Evolutionary conservation across 2,329 filamentous ascomycete species (phyloP).

Genomic region (Venturia pyrina): DNA sequence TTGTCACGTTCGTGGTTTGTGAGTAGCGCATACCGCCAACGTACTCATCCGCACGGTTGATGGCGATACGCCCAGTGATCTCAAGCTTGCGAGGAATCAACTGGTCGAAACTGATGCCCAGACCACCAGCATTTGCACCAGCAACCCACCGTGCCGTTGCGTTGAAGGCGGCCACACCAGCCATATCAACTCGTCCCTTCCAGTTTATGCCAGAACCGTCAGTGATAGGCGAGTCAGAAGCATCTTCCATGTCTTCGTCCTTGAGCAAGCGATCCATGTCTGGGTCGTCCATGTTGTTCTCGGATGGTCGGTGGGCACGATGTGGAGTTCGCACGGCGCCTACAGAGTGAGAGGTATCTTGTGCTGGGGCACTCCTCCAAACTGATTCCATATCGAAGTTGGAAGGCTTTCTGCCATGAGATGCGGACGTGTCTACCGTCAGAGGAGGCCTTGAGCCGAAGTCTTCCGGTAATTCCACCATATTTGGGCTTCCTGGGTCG

Average conservation of each 20-base stretch:
- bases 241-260: constrained; percentile 62
- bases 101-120: constrained; percentile 44
- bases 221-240: constrained; percentile 69
- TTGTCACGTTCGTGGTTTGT: constrained; percentile 70
- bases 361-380: constrained; percentile 56
- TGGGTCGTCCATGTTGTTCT: constrained; percentile 41
- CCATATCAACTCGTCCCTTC: constrained; percentile 48
- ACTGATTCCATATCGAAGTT: constrained; percentile 57
- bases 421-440: constrained; percentile 25
- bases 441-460: constrained; percentile 21
- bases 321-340: constrained; percentile 30
- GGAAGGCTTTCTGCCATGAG: constrained; percentile 23
- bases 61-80: constrained; percentile 71
- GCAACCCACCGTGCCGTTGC: constrained; percentile 75
- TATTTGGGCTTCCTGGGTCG: constrained; percentile 3
- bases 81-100: constrained; percentile 61
- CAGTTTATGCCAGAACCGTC: constrained; percentile 54
- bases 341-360: constrained; percentile 43
- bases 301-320: constrained; percentile 38
- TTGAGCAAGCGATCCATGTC: constrained; percentile 85
- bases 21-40: constrained; percentile 79
- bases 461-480: constrained; percentile 27
- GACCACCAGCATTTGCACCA: constrained; percentile 59
- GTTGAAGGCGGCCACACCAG: constrained; percentile 62
- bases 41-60: constrained; percentile 79